These are phyloP conservation scores for Exsudoporus floridanus DNA, from an alignment of 1,284 basidiomycete genomes.

Conservation along the genomic window DNA sequence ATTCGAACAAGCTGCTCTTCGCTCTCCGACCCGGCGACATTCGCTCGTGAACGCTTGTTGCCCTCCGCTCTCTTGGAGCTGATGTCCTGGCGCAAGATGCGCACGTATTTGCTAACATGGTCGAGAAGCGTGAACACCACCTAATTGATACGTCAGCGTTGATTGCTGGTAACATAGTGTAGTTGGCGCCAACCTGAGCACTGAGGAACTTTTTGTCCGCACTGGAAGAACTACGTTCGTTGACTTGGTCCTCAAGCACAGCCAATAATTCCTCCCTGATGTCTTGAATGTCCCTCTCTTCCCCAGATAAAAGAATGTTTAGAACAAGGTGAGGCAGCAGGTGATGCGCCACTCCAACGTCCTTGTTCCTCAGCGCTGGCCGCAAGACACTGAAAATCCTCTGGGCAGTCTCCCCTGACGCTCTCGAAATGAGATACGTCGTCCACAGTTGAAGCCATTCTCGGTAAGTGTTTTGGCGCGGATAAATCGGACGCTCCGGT, in stretches of 20 bases:
- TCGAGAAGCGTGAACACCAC: slow-evolving; percentile 94
- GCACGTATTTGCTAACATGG: slow-evolving; percentile 91
- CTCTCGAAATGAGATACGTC: slow-evolving; percentile 74
- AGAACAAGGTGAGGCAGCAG: slow-evolving; percentile 92
- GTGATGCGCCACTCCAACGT: slow-evolving; percentile 88
- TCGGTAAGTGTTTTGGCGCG: slow-evolving; percentile 75
- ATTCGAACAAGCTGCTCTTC: slow-evolving; percentile 66
- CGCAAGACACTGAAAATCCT: slow-evolving; percentile 81
- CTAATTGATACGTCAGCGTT: slow-evolving; percentile 40
- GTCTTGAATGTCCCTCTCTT: slow-evolving; percentile 56
- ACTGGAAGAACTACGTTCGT: slow-evolving; percentile 54
- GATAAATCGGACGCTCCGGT: slow-evolving; percentile 75
- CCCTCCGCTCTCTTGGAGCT: slow-evolving; percentile 48
- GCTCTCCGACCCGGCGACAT: slow-evolving; percentile 37
- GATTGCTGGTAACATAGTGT: background rate
- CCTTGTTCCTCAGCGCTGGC: slow-evolving; percentile 80
- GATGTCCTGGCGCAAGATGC: slow-evolving; percentile 61
- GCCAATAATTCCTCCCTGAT: slow-evolving; percentile 79
- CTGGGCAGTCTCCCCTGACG: slow-evolving; percentile 55
- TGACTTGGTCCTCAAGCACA: slow-evolving; percentile 87
- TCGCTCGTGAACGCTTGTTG: slow-evolving; percentile 47
- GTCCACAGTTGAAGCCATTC: slow-evolving; percentile 97
- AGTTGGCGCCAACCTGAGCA: slow-evolving; percentile 68
- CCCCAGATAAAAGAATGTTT: slow-evolving; percentile 80
- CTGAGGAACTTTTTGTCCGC: slow-evolving; percentile 81